Conservation (phyloP, 2,329 filamentous ascomycete species). For the Bertia moriformis region DNA sequence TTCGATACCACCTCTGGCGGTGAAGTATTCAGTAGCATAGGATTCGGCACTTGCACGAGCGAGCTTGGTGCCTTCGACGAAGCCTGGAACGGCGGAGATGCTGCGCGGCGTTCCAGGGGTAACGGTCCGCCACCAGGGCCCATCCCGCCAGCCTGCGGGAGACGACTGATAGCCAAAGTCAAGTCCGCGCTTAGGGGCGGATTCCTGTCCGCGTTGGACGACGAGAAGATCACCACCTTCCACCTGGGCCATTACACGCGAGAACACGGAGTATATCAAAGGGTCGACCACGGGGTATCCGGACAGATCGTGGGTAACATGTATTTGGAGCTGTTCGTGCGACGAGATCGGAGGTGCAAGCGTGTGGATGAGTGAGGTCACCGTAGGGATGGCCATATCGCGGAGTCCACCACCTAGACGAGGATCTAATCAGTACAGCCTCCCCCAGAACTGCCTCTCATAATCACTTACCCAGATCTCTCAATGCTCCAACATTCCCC, state of each 20-base stretch:
- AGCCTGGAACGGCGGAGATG: conserved; percentile 64
- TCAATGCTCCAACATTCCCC: conserved; percentile 70
- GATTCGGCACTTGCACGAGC: conserved; percentile 77
- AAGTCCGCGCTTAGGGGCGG: conserved; percentile 45
- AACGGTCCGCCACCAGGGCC: conserved; percentile 81
- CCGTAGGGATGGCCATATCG: conserved; percentile 78
- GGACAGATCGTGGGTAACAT: conserved; percentile 89
- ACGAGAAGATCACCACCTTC: conserved; percentile 92
- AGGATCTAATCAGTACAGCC: not conserved
- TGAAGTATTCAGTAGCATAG: conserved; percentile 75
- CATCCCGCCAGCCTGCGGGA: conserved; percentile 69
- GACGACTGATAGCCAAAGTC: conserved; percentile 17
- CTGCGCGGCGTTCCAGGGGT: conserved; percentile 47
- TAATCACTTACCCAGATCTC: conserved; percentile 59
- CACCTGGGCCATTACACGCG: conserved; percentile 94
- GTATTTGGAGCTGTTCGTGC: conserved; percentile 90
- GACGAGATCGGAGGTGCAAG: conserved; percentile 92
- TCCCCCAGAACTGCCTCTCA: not conserved
- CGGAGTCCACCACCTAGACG: conserved; percentile 67
- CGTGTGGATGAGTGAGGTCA: conserved; percentile 86
- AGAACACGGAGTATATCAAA: conserved; percentile 80
- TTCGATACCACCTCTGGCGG: conserved; percentile 63
- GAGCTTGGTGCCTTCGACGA: conserved; percentile 79
- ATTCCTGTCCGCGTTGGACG: conserved; percentile 83
- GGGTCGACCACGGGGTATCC: conserved; percentile 91